Base-by-base conservation (phyloP, 2,329 filamentous ascomycete genomes). In the Aspergillus amoenus region DNA sequence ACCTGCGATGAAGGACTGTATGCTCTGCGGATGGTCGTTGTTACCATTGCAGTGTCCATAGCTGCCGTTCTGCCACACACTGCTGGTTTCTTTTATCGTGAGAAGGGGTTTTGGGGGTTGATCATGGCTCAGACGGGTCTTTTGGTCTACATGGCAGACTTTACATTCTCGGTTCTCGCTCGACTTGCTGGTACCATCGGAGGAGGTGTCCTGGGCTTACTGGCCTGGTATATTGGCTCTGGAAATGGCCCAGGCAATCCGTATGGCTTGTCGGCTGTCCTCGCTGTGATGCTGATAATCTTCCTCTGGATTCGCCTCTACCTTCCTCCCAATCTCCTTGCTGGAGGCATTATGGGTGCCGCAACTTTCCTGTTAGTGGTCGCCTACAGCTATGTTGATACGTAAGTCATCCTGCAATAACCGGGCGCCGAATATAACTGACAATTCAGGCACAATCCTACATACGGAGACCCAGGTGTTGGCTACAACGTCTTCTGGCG, bases 211-310 rank as follows among this genome's bases (percentile, higher is more conserved):
- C 49, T 81, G 7, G 81, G 78, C 0, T 68, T 82, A 63, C 66
- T 78, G 0, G 75, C 75, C 2, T 83, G 81, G 81, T 83, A 83
- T 41, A 77, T 81, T 17, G 81, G 80, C 0, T 78, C 81, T 2
- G 81, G 79, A 0, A 64, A 65, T 24, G 81, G 81, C 0, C 56
- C 64, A 0, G 81, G 81, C 0, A 83, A 82, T 56, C 73, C 80
- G 0, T 83, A 81, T 21, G 81, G 81, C 0, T 66, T 83, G 47
- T 78, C 72, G 3, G 81, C 80, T 1, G 68, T 75, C 8, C 67
- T 73, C 47, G 75, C 68, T 6, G 67, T 66, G 2, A 64, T 73
- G 11, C 56, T 73, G 3, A 34, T 68, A 0, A 49, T 75, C 6
- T 56, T 76, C 2, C 69, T 78, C 61, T 75, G 70, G 66, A 63